Conservation (phyloP, 768 basidiomycete genomes). For the Infundibulicybe gibba region DNA sequence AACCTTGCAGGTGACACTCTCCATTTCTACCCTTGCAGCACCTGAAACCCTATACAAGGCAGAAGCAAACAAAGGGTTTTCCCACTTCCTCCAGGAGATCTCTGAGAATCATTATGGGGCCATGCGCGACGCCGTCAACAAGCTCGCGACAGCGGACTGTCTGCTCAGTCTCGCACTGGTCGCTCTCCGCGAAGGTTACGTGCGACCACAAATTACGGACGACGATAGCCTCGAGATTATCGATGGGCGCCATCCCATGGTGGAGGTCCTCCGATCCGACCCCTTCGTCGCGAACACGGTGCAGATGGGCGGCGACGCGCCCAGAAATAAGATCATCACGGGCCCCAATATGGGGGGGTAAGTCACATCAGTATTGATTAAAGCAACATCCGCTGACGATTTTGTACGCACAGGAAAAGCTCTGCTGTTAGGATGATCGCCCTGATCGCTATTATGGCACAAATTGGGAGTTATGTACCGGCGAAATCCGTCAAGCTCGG, state of each 20-base stretch:
- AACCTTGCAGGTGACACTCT: conserved; percentile 42
- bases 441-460: conserved; percentile 77
- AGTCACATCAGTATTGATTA: conserved; percentile 8
- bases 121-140: conserved; percentile 73
- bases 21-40: not conserved
- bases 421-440: conserved; percentile 79
- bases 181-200: conserved; percentile 72
- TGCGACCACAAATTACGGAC: conserved; percentile 71
- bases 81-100: conserved; percentile 68
- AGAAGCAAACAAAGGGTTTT: conserved; percentile 64
- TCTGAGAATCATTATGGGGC: conserved; percentile 61
- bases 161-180: conserved; percentile 80
- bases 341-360: conserved; percentile 85
- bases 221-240: conserved; percentile 67
- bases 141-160: conserved; percentile 84
- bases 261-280: conserved; percentile 71
- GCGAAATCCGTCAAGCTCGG: conserved; percentile 70
- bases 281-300: conserved; percentile 88
- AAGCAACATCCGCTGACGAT: too few species aligned
- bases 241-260: conserved; percentile 92
- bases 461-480: conserved; percentile 93
- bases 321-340: conserved; percentile 69
- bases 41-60: conserved; percentile 24
- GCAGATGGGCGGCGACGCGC: conserved; percentile 49
- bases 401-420: conserved; percentile 56